These are phyloP conservation scores for Tuber melanosporum DNA, from an alignment of 495 filamentous ascomycete species.

Conservation along the genomic window DNA sequence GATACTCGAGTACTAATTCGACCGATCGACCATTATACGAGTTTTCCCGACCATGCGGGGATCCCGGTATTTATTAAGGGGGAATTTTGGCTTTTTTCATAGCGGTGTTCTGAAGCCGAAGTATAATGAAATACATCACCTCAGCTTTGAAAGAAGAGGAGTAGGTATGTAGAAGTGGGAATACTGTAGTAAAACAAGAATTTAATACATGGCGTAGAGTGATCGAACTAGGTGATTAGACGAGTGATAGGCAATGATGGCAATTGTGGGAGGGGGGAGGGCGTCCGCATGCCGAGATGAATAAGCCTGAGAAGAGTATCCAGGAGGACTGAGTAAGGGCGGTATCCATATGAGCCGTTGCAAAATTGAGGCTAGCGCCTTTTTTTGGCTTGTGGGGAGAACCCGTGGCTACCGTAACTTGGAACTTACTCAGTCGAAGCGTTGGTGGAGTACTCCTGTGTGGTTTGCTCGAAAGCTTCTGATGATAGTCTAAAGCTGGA, in stretches of 20 bases:
- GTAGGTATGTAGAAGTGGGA: not conserved
- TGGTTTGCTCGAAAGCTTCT: not conserved
- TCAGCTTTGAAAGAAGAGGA: not conserved
- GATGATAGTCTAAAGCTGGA: not conserved
- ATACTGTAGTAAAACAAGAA: not conserved
- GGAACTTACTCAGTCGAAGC: not conserved
- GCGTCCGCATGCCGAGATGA: not conserved
- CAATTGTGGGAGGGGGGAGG: not conserved
- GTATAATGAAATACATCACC: not conserved
- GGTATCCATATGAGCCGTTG: not conserved
- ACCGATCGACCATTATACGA: not conserved
- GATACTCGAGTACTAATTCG: not conserved
- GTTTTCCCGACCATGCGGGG: not conserved
- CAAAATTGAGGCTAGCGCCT: not conserved
- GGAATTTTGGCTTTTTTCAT: not conserved
- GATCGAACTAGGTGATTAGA: not conserved
- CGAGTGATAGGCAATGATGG: constrained; percentile 3
- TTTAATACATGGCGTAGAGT: not conserved
- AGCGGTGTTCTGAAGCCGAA: not conserved
- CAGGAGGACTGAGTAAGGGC: not conserved
- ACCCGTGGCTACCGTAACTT: not conserved
- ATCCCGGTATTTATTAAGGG: not conserved
- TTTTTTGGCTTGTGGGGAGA: not conserved
- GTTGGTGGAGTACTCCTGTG: not conserved
- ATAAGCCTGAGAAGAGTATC: not conserved